phyloP scores from a whole-genome alignment of 75 land plant genomes.

The Cupressus sempervirens region DNA sequence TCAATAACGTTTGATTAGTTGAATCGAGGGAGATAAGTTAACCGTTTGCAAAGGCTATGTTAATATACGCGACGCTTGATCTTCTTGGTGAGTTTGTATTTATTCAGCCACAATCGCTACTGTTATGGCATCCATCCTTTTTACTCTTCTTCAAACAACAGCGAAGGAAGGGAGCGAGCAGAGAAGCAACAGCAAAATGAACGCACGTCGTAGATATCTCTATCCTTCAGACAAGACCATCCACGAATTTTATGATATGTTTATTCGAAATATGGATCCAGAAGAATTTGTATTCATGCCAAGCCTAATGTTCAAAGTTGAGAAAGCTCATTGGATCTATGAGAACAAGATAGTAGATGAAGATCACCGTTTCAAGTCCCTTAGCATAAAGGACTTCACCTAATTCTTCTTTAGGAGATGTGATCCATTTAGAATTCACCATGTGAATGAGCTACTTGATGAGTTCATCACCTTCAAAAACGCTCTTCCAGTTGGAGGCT shows the following conservation, averaged over 20 bases:
- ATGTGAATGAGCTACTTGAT: neutral
- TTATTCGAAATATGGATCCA: neutral
- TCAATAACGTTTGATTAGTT: no score
- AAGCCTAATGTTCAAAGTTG: neutral
- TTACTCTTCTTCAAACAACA: no score
- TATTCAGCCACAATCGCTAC: no score
- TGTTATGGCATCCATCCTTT: no score
- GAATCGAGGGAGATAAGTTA: no score
- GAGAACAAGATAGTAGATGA: neutral
- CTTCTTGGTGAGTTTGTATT: no score
- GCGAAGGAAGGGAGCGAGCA: no score
- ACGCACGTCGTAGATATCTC: no score
- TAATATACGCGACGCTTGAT: no score
- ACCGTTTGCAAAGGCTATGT: no score
- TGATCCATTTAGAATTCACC: neutral
- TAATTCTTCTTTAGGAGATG: neutral
- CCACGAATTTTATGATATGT: neutral
- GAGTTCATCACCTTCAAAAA: neutral
- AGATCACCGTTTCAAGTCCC: neutral
- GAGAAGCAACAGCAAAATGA: no score
- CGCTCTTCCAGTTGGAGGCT: neutral
- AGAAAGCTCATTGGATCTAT: neutral
- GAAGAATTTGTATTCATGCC: neutral
- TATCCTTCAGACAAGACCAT: neutral
- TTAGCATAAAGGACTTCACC: neutral